Percentiles rank a stretch among this genome's conserved stretches.
These are phyloP conservation scores for Hypoxylon sp. DNA, from an alignment of 2,329 filamentous ascomycete species.

Conservation along the genomic window DNA sequence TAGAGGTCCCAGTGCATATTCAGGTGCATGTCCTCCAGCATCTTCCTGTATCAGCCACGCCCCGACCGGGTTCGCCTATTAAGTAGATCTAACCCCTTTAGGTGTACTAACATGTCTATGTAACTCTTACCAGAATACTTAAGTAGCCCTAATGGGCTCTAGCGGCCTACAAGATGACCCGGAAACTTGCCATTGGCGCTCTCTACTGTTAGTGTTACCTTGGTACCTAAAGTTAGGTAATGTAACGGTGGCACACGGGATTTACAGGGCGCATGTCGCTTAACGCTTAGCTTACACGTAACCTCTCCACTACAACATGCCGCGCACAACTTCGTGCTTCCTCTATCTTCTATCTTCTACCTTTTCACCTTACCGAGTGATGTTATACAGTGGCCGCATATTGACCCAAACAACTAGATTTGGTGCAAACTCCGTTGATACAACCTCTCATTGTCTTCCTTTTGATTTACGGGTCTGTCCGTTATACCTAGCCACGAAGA, in stretches of 20 bases:
- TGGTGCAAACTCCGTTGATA: slow-evolving; percentile 21
- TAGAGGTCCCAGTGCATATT: not conserved
- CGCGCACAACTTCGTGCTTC: slow-evolving; percentile 34
- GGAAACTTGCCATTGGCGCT: not conserved
- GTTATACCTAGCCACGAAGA: not conserved
- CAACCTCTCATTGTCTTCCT: slow-evolving; percentile 12
- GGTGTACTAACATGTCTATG: slow-evolving; percentile 13
- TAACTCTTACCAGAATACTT: not conserved
- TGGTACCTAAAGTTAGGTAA: slow-evolving; percentile 34
- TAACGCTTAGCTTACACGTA: slow-evolving; percentile 39
- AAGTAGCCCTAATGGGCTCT: not conserved
- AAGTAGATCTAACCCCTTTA: slow-evolving; percentile 3
- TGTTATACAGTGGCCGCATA: slow-evolving; percentile 5
- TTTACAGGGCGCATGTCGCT: slow-evolving; percentile 43
- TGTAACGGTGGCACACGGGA: slow-evolving; percentile 27
- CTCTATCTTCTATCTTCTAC: slow-evolving; percentile 14
- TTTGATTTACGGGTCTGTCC: not conserved
- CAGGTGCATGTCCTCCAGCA: not conserved
- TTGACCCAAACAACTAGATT: slow-evolving; percentile 24
- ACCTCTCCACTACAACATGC: slow-evolving; percentile 22
- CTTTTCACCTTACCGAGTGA: slow-evolving; percentile 5
- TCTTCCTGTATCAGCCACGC: slow-evolving; percentile 16
- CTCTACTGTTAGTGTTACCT: not conserved
- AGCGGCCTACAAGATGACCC: not conserved
- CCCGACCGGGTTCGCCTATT: not conserved